Percentiles rank a stretch among this genome's conserved stretches.
phyloP scores from a whole-genome alignment of 2,329 filamentous ascomycete species.

The Dactylellina leptospora region DNA sequence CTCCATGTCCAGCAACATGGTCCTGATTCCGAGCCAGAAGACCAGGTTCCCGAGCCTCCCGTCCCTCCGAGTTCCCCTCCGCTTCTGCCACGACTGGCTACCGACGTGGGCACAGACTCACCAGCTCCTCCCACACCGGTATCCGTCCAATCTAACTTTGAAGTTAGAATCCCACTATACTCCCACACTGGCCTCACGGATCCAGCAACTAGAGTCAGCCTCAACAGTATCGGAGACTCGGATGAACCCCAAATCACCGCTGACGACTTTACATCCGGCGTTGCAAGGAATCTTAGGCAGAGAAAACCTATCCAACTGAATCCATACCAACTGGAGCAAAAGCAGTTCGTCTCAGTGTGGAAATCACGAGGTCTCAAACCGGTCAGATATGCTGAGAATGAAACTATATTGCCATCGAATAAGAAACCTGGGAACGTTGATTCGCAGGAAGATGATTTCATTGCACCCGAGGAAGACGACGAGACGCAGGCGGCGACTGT shows the following conservation, averaged over 20 bases:
- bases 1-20: conserved; percentile 30
- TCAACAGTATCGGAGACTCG: conserved; percentile 16
- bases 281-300: conserved; percentile 54
- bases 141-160: conserved; percentile 12
- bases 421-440: conserved; percentile 47
- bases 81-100: not conserved
- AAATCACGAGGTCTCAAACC: conserved; percentile 56
- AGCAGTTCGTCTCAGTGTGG: conserved; percentile 54
- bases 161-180: conserved; percentile 14
- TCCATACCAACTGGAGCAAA: conserved; percentile 56
- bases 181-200: conserved; percentile 30
- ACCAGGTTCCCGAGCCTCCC: not conserved
- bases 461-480: conserved; percentile 40
- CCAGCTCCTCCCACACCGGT: conserved; percentile 24
- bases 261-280: conserved; percentile 39
- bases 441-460: conserved; percentile 57
- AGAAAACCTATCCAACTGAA: conserved; percentile 57
- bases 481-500: conserved; percentile 23
- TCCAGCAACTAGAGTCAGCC: conserved; percentile 8
- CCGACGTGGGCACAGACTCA: conserved; percentile 1
- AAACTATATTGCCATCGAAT: conserved; percentile 21
- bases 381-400: conserved; percentile 53
- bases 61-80: conserved; percentile 45
- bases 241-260: conserved; percentile 19
- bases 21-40: conserved; percentile 35